These are phyloP conservation scores for Trichosanthes truncata DNA, from an alignment of 306 rosid genomes.

Conservation along the genomic window DNA sequence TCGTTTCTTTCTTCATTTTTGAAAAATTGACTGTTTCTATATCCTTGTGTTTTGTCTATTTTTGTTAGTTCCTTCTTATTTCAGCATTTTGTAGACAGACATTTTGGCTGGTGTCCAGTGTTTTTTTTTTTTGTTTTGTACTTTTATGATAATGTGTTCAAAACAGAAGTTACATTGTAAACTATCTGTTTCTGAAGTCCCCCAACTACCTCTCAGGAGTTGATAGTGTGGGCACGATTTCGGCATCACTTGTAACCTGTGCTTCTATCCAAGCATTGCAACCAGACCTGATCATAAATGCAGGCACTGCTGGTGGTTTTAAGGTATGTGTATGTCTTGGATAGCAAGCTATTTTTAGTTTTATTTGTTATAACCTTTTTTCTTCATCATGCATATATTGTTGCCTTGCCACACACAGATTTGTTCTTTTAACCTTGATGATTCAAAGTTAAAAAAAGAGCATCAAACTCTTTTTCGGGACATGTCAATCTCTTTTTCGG, in stretches of 20 bases:
- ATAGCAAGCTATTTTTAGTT: neutral
- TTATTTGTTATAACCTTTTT: neutral
- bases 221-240: conserved; percentile 80
- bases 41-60: too few species aligned
- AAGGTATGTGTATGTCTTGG: conserved; percentile 35
- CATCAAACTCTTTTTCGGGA: neutral
- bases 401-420: neutral
- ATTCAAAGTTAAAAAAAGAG: neutral
- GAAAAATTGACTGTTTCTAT: too few species aligned
- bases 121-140: neutral
- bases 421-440: neutral
- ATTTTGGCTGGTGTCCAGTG: neutral
- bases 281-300: conserved; percentile 89
- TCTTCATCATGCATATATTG: neutral
- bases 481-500: too few species aligned
- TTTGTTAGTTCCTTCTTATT: neutral
- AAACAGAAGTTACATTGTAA: neutral
- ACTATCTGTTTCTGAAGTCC: neutral
- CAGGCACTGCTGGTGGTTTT: too few species aligned
- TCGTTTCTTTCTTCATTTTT: too few species aligned
- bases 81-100: neutral
- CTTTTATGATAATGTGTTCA: neutral
- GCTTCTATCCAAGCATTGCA: conserved; percentile 77
- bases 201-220: conserved; percentile 57
- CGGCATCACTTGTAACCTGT: conserved; percentile 76